Conservation (phyloP, 176 grass and related monocot species). For the Oryza officinalis region DNA sequence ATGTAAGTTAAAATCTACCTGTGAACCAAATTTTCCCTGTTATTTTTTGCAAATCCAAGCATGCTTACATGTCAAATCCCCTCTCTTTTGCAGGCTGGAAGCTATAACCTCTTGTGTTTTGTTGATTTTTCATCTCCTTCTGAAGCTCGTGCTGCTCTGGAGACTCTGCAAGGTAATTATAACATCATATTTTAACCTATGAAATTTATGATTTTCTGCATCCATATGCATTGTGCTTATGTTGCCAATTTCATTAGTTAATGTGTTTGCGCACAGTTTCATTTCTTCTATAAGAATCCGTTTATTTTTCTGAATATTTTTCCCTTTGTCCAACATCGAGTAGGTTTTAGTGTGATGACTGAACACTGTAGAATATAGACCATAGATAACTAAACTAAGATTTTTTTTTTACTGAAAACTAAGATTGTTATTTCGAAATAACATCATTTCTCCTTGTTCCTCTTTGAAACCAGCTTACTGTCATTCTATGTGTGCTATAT, state of each 20-base stretch:
- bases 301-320: no score
- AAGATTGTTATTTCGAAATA: not conserved
- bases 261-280: no score
- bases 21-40: not conserved
- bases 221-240: no score
- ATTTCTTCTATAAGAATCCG: no score
- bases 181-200: not conserved
- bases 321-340: no score
- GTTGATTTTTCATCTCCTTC: conserved; percentile 62
- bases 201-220: not conserved
- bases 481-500: not conserved
- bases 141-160: conserved; percentile 54
- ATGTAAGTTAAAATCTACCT: conserved; percentile 35
- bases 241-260: not conserved
- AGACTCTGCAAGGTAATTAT: conserved; percentile 63
- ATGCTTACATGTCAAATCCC: not conserved
- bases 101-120: conserved; percentile 56
- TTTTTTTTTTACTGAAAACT: not conserved
- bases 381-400: not conserved
- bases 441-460: not conserved
- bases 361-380: not conserved
- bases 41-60: conserved; percentile 7
- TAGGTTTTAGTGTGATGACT: not conserved
- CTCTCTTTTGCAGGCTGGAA: conserved; percentile 36
- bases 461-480: not conserved